Percentiles rank a stretch among this genome's conserved stretches.
phyloP scores from a whole-genome alignment of 208 protist genomes.

The Trypanosoma grayi region DNA sequence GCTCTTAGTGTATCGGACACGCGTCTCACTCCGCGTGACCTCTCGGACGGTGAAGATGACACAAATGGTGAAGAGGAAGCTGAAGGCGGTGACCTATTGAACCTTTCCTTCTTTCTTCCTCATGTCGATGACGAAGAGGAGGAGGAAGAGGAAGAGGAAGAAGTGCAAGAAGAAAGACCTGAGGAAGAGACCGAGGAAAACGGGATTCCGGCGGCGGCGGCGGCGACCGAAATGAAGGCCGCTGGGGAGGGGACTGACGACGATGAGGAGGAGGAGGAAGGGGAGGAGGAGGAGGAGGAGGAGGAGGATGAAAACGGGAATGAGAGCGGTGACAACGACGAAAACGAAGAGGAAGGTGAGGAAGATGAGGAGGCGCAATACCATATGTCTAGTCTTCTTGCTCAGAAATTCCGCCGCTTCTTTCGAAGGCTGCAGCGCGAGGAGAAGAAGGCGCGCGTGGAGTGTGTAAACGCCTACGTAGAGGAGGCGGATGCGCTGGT shows the following conservation, averaged over 20 bases:
- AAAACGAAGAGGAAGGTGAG: constrained; percentile 28
- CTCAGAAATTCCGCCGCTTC: constrained; percentile 19
- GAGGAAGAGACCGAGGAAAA: constrained; percentile 14
- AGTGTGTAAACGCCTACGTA: constrained; percentile 20
- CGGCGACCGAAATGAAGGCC: neutral
- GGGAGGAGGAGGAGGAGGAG: constrained; percentile 19
- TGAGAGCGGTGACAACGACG: constrained; percentile 32
- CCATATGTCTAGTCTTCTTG: constrained; percentile 15
- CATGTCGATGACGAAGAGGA: constrained; percentile 28
- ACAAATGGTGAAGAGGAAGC: constrained; percentile 8
- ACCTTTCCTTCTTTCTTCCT: constrained; percentile 24
- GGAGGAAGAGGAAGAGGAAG: constrained; percentile 28
- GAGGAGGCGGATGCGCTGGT: constrained; percentile 12
- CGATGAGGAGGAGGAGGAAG: constrained; percentile 23
- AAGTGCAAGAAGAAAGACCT: constrained; percentile 25
- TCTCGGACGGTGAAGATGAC: constrained; percentile 16
- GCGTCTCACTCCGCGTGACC: constrained; percentile 41
- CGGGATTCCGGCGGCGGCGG: constrained; percentile 1
- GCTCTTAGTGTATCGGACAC: constrained; percentile 67
- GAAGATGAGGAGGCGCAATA: constrained; percentile 29
- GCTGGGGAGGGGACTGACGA: constrained; percentile 14
- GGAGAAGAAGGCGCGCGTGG: constrained; percentile 24
- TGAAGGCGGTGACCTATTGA: constrained; percentile 4
- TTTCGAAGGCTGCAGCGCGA: constrained; percentile 23
- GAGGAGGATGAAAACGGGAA: constrained; percentile 20